Percentiles rank a stretch among this genome's conserved stretches.
Evolutionary conservation across 1,284 basidiomycete genomes (phyloP).

Genomic region (Ceratobasidium sp.): DNA sequence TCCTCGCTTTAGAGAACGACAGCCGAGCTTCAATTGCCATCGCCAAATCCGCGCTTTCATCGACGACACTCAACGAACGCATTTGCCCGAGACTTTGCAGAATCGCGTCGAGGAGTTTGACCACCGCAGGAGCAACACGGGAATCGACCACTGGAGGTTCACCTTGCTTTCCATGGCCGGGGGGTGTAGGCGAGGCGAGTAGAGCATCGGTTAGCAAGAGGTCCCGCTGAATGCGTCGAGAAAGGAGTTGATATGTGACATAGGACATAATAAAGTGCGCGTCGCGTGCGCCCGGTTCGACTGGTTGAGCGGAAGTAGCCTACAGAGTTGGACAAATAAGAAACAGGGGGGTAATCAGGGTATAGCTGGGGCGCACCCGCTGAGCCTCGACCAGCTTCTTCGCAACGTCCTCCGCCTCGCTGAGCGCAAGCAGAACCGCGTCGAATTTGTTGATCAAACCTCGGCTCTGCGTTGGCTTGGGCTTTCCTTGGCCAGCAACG

Average conservation of each 20-base stretch:
- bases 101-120: conserved; percentile 86
- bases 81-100: conserved; percentile 84
- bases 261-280: conserved; percentile 85
- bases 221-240: conserved; percentile 86
- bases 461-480: conserved; percentile 54
- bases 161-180: conserved; percentile 44
- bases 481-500: conserved; percentile 50
- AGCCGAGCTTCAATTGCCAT: conserved; percentile 76
- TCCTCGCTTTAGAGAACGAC: conserved; percentile 73
- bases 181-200: conserved; percentile 51
- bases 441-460: conserved; percentile 78
- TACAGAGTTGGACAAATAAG: neutral
- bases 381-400: conserved; percentile 80
- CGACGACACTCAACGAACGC: conserved; percentile 80
- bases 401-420: conserved; percentile 85
- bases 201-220: conserved; percentile 77
- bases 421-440: conserved; percentile 77
- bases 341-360: too few species aligned
- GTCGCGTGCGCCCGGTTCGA: conserved; percentile 64
- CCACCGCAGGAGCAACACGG: conserved; percentile 78
- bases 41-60: conserved; percentile 83
- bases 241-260: conserved; percentile 83
- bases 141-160: conserved; percentile 50
- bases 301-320: conserved; percentile 46
- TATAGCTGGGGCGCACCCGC: conserved; percentile 59